These are phyloP conservation scores for Colletotrichum navitas DNA, from an alignment of 2,329 filamentous ascomycete genomes.

Conservation along the genomic window DNA sequence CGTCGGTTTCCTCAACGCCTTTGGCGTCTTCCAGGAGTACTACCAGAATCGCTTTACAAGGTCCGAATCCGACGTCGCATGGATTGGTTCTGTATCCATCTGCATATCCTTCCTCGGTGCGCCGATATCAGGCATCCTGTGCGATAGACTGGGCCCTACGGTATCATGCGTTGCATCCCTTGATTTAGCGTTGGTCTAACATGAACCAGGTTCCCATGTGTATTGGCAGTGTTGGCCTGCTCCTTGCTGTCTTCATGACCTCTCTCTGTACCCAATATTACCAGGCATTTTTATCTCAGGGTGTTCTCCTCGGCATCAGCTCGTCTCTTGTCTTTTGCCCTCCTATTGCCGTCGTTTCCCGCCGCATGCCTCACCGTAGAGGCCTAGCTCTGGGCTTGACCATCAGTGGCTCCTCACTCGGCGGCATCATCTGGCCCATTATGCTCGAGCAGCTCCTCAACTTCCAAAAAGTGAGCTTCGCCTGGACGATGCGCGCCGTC, in stretches of 20 bases:
- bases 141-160: conserved; percentile 53
- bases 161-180: conserved; percentile 60
- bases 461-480: conserved; percentile 16
- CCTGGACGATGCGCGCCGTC: conserved; percentile 26
- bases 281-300: conserved; percentile 60
- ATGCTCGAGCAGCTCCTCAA: conserved; percentile 32
- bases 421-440: conserved; percentile 41
- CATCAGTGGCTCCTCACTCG: conserved; percentile 49
- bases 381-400: conserved; percentile 52
- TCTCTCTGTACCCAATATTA: conserved; percentile 51
- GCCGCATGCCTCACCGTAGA: conserved; percentile 49
- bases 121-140: conserved; percentile 51
- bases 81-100: conserved; percentile 61
- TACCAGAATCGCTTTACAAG: conserved; percentile 53
- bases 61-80: conserved; percentile 51
- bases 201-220: conserved; percentile 58
- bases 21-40: conserved; percentile 63
- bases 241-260: conserved; percentile 37
- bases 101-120: conserved; percentile 56
- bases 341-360: conserved; percentile 49
- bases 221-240: conserved; percentile 57
- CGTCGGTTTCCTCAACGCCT: conserved; percentile 50
- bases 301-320: conserved; percentile 60
- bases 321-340: conserved; percentile 57
- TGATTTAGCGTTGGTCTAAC: conserved; percentile 50